Evolutionary conservation across 1,284 basidiomycete species (phyloP).

Genomic region (Irpex sp.): DNA sequence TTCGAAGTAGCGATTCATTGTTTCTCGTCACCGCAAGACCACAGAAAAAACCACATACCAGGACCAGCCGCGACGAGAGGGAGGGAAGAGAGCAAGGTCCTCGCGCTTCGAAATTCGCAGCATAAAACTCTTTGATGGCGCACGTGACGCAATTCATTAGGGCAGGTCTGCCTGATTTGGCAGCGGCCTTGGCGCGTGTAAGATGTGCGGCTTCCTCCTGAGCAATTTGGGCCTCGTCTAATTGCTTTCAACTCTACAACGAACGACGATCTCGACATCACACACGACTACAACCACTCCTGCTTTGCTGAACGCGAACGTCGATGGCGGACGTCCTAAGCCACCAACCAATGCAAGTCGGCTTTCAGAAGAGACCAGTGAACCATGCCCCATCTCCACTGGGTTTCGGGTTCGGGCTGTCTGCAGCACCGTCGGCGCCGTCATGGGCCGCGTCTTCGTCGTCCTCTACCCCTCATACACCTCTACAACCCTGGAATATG

Average conservation of each 20-base stretch:
- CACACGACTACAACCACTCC: neutral
- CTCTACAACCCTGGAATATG: constrained; percentile 20
- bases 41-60: constrained; percentile 28
- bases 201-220: constrained; percentile 1
- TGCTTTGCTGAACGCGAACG: constrained; percentile 13
- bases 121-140: constrained; percentile 16
- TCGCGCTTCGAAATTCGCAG: neutral
- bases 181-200: neutral
- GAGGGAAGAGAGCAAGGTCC: constrained; percentile 5
- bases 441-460: constrained; percentile 29
- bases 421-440: constrained; percentile 35
- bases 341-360: constrained; percentile 49
- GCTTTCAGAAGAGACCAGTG: constrained; percentile 59
- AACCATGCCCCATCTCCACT: constrained; percentile 61
- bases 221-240: constrained; percentile 3
- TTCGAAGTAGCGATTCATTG: constrained; percentile 84
- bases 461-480: constrained; percentile 12
- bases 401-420: constrained; percentile 67
- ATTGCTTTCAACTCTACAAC: constrained; percentile 24
- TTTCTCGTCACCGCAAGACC: constrained; percentile 52
- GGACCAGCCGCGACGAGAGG: constrained; percentile 4
- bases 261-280: constrained; percentile 16
- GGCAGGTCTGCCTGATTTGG: constrained; percentile 29
- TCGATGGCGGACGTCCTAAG: constrained; percentile 68
- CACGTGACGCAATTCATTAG: constrained; percentile 31